These are phyloP conservation scores for Blastomyces gilchristii DNA, from an alignment of 2,329 filamentous ascomycete genomes.

Conservation along the genomic window DNA sequence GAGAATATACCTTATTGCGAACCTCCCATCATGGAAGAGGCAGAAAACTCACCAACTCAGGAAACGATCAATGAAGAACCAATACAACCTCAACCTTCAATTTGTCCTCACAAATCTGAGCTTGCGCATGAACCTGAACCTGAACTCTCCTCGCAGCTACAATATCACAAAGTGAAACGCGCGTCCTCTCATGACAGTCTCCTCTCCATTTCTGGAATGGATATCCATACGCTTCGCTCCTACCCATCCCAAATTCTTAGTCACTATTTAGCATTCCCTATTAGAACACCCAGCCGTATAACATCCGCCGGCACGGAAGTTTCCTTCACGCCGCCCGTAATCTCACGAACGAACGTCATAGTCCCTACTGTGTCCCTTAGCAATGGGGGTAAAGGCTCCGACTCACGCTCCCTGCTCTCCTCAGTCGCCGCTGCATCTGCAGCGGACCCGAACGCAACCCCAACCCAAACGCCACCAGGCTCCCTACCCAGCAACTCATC, in stretches of 20 bases:
- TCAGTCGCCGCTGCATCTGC: conserved; percentile 25
- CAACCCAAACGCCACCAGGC: conserved; percentile 20
- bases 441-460: conserved; percentile 17
- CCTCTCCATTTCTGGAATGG: conserved; percentile 74
- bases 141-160: conserved; percentile 16
- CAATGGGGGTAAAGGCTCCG: conserved; percentile 10
- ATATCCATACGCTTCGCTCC: conserved; percentile 72
- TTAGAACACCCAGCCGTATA: conserved; percentile 39
- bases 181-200: conserved; percentile 77
- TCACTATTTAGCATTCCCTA: conserved; percentile 44
- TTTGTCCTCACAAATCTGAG: background rate
- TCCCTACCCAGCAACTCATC: conserved; percentile 16
- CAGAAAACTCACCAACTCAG: conserved; percentile 20
- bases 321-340: conserved; percentile 30
- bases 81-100: background rate
- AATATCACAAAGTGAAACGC: conserved; percentile 47
- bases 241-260: conserved; percentile 61
- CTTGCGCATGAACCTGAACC: background rate
- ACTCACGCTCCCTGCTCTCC: conserved; percentile 29
- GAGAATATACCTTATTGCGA: conserved; percentile 16
- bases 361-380: conserved; percentile 23
- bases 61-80: background rate
- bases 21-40: conserved; percentile 32
- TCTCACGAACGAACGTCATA: conserved; percentile 30
- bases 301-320: conserved; percentile 35